Percentiles rank a stretch among this genome's conserved stretches.
These are phyloP conservation scores for Vitis riparia DNA, from an alignment of 164 flowering plant genomes.

Conservation along the genomic window DNA sequence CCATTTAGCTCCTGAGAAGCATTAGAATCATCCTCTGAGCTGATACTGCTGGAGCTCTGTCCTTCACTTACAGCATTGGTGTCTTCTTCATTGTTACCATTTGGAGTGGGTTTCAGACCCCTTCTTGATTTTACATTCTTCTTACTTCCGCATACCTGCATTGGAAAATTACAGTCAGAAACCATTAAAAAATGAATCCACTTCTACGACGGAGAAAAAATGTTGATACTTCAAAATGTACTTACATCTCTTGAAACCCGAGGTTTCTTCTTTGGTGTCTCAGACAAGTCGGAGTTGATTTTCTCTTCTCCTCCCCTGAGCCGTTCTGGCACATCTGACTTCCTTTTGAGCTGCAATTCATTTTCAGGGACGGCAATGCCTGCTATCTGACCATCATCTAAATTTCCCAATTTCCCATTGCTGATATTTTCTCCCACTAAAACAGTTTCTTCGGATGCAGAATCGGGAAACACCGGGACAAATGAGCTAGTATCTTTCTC, in stretches of 20 bases:
- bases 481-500: conserved; percentile 4
- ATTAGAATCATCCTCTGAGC: conserved; percentile 48
- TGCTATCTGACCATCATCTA: conserved; percentile 2
- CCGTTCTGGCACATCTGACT: conserved; percentile 9
- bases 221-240: not conserved
- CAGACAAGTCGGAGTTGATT: not conserved
- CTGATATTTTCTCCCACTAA: conserved; percentile 2
- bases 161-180: conserved; percentile 1
- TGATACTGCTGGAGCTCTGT: conserved; percentile 32
- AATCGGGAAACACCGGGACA: conserved; percentile 14
- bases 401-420: conserved; percentile 5
- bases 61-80: conserved; percentile 17
- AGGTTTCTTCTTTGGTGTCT: conserved; percentile 36
- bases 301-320: not conserved
- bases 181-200: not conserved
- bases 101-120: conserved; percentile 19
- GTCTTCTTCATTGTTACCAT: conserved; percentile 21
- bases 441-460: conserved; percentile 12
- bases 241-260: conserved; percentile 42
- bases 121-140: conserved; percentile 24
- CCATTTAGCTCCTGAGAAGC: conserved; percentile 43
- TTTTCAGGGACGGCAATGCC: conserved; percentile 1
- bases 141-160: conserved; percentile 25
- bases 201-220: not conserved
- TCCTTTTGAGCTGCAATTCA: conserved; percentile 33